A percentile compares a stretch with the other conserved stretches of the same genome.
These are phyloP conservation scores for Fusarium ambrosium DNA, from an alignment of 2,329 filamentous ascomycete species.

Conservation along the genomic window DNA sequence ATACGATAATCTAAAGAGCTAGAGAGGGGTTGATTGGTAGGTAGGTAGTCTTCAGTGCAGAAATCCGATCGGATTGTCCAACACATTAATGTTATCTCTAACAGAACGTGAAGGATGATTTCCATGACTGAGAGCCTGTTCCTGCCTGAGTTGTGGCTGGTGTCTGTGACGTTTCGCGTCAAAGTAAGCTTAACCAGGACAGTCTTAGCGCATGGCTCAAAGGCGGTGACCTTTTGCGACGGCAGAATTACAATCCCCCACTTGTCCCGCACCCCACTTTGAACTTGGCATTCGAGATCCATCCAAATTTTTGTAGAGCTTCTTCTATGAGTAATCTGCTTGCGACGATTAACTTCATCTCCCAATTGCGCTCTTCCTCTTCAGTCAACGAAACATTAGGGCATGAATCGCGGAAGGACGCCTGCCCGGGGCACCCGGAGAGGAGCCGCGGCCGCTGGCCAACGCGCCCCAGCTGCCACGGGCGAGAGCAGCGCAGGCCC, in stretches of 20 bases:
- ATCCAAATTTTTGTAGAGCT: slow-evolving; percentile 48
- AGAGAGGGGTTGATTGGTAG: neutral
- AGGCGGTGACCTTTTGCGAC: slow-evolving; percentile 31
- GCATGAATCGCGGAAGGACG: slow-evolving; percentile 53
- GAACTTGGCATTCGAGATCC: slow-evolving; percentile 34
- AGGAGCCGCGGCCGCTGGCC: slow-evolving; percentile 47
- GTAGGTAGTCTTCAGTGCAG: neutral
- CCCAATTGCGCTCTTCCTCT: neutral
- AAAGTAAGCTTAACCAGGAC: neutral
- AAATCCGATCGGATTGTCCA: neutral
- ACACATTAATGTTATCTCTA: neutral
- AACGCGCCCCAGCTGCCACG: slow-evolving; percentile 36
- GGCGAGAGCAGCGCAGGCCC: slow-evolving; percentile 36
- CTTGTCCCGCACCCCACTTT: slow-evolving; percentile 47
- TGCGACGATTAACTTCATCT: slow-evolving; percentile 12
- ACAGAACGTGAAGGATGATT: neutral
- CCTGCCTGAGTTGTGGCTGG: neutral
- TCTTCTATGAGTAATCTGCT: slow-evolving; percentile 20
- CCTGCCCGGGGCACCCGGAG: slow-evolving; percentile 51
- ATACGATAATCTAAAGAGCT: neutral
- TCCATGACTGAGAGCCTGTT: neutral
- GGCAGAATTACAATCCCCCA: slow-evolving; percentile 53
- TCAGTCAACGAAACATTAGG: neutral
- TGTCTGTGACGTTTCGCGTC: neutral
- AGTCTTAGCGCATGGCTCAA: neutral